Evolutionary conservation across 176 grass and related monocot species (phyloP), one percentile per base, ranked within the genome.

Genomic region (Zoysia pacifica): DNA sequence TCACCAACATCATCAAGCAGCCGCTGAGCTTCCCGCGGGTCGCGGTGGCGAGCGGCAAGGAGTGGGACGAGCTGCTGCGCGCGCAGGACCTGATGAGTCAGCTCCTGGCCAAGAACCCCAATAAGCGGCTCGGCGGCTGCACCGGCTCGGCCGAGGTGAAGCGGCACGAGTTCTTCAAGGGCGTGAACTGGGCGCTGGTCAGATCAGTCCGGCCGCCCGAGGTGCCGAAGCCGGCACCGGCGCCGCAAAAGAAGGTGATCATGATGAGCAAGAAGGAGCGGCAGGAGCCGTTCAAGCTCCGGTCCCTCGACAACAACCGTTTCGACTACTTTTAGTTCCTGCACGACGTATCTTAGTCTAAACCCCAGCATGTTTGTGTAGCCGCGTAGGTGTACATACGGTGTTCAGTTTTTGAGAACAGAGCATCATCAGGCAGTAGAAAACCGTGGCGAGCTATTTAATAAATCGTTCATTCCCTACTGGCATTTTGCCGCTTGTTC

Each of bases 111-210:
- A 97, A 97, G 89, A 90, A 91, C 79, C 91, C 94, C 43, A 90
- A 65, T 78, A 90, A 79, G 82, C 48, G 94, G 75, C 79, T 97
- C 4, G 94, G 94, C 16, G 81, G 89, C 15, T 18, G 63, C 61
- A 93, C 80, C 65, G 94, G 94, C 2, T 89, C 94, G 0, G 87
- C 77, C 9, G 94, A 97, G 86, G 89, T 97, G 73, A 97, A 97
- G 84, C 48, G 82, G 76, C 91, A 97, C 67, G 91, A 69, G 10
- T 93, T 97, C 84, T 97, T 97, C 80, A 90, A 79, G 67, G 89
- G 89, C 28, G 82, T 97, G 2, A 97, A 93, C 77, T 97, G 94
- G 94, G 94, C 94, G 6, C 91, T 97, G 40, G 86, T 97, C 54
- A 88, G 94, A 86, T 93, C 94, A 10, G 87, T 97, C 40, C 90